A percentile compares a stretch with the other conserved stretches of the same genome.
These are phyloP conservation scores for Tylopilus plumbeoviolaceoides DNA, from an alignment of 768 basidiomycete genomes.

Conservation along the genomic window DNA sequence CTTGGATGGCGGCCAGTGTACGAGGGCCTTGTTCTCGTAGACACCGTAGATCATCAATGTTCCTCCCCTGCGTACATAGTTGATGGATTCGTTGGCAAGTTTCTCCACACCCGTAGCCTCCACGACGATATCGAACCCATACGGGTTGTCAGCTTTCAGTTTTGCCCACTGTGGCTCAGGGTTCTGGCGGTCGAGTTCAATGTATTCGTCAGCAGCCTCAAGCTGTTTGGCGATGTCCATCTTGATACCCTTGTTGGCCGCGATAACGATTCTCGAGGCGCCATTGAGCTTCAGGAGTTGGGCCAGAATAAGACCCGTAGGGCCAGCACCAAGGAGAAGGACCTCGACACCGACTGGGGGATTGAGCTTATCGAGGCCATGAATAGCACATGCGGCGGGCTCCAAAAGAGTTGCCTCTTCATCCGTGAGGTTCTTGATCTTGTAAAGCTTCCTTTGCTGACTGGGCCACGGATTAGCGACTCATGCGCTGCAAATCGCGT, in stretches of 20 bases:
- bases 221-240: conserved; percentile 81
- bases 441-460: conserved; percentile 75
- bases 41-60: conserved; percentile 89
- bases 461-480: conserved; percentile 28
- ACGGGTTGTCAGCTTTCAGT: conserved; percentile 75
- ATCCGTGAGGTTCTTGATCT: conserved; percentile 82
- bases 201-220: conserved; percentile 78
- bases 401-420: conserved; percentile 87
- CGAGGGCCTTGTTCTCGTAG: conserved; percentile 79
- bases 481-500: neutral
- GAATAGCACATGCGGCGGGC: conserved; percentile 88
- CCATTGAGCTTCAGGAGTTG: conserved; percentile 88
- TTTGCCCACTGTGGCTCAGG: conserved; percentile 77
- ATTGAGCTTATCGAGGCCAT: conserved; percentile 84
- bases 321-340: conserved; percentile 85
- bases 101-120: conserved; percentile 83
- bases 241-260: conserved; percentile 88
- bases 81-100: conserved; percentile 83
- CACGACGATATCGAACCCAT: conserved; percentile 85
- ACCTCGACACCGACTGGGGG: conserved; percentile 82
- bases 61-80: conserved; percentile 83
- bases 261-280: conserved; percentile 74
- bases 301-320: conserved; percentile 86
- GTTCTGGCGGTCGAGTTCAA: conserved; percentile 75
- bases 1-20: conserved; percentile 85